These are phyloP conservation scores for Endothia cerciana DNA, from an alignment of 2,329 filamentous ascomycete genomes.

Conservation along the genomic window DNA sequence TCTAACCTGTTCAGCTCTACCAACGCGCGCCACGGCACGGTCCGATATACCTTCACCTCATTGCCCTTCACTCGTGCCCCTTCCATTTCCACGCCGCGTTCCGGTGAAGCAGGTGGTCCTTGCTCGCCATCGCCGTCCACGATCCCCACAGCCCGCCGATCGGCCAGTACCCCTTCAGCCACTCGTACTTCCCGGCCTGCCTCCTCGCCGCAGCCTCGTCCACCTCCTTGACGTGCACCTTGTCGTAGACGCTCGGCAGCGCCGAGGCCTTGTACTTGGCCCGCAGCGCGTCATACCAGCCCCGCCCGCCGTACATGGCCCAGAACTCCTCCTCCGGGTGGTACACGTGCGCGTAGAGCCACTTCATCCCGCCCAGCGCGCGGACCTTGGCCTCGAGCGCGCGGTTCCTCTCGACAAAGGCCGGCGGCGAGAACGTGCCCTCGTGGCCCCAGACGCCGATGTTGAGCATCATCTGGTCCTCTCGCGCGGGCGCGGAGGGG, in stretches of 20 bases:
- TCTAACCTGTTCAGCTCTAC: background rate
- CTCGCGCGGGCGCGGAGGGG: conserved; percentile 27
- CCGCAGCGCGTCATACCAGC: conserved; percentile 67
- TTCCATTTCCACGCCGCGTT: conserved; percentile 58
- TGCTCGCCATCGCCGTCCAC: conserved; percentile 60
- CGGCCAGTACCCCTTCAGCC: conserved; percentile 56
- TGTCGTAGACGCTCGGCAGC: conserved; percentile 72
- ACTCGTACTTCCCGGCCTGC: conserved; percentile 42
- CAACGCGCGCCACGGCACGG: no score
- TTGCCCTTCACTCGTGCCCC: conserved; percentile 3
- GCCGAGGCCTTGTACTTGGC: conserved; percentile 63
- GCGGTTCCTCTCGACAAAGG: conserved; percentile 73
- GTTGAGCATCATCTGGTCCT: conserved; percentile 55
- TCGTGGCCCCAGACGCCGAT: conserved; percentile 77
- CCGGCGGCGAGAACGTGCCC: conserved; percentile 58
- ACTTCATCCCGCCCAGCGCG: conserved; percentile 77
- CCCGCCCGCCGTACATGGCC: conserved; percentile 60
- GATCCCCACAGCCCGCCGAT: conserved; percentile 64
- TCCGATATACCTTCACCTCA: background rate
- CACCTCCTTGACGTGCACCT: conserved; percentile 56
- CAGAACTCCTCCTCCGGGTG: conserved; percentile 74
- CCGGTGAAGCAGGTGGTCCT: conserved; percentile 58
- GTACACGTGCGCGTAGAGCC: conserved; percentile 86
- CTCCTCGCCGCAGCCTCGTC: conserved; percentile 44
- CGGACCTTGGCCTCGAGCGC: conserved; percentile 70